Base-by-base conservation (phyloP, 768 basidiomycete genomes). In the Mycena haematopus region DNA sequence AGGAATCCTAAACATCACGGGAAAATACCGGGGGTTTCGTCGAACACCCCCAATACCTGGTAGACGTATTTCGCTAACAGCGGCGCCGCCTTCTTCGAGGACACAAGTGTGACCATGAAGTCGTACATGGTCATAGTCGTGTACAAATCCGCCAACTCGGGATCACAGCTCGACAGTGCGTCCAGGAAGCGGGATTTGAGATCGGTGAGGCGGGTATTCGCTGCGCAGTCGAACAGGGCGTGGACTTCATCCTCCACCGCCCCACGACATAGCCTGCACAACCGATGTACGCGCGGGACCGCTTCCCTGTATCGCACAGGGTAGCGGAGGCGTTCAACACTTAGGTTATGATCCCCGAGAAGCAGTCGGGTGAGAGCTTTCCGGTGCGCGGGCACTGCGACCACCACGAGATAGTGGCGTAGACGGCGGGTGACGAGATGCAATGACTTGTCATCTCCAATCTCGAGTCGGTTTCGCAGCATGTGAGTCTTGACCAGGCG, bases 341-440 rank as follows among this genome's bases (percentile, higher is more conserved):
- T 56, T 27, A 56, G 19, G 21, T 47, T 56, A 22, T 56, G 56
- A n/a, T 56, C 56, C 0, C 45, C 47, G 7, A 56, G 33, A 29
- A 56, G 21, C 1, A 56, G 33, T 2, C 33, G 31, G 2, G 56
- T 58, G 21, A 58, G 1, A 0, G 56, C 56, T 25, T 50, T 58
- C 3, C 56, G 17, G 17, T 58, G 56, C 24, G 56, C 6, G 2
- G 56, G 56, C 10, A 58, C n/a, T n/a, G n/a, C 40, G 21, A 36
- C 46, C 1, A 58, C 56, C 21, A 50, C 56, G n/a, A 58, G 47
- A 21, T 58, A 58, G n/a, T 58, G 56, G 2, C 56, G 56, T 9
- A 46, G 56, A 1, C 56, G 56, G 22, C 56, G 29, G 21, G 36
- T 40, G 8, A 50, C 46, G 3, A 31, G 44, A 4, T 21, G 44